These are phyloP conservation scores for Podila epicladia DNA, from an alignment of 192 early-diverging fungal genomes.

Conservation along the genomic window DNA sequence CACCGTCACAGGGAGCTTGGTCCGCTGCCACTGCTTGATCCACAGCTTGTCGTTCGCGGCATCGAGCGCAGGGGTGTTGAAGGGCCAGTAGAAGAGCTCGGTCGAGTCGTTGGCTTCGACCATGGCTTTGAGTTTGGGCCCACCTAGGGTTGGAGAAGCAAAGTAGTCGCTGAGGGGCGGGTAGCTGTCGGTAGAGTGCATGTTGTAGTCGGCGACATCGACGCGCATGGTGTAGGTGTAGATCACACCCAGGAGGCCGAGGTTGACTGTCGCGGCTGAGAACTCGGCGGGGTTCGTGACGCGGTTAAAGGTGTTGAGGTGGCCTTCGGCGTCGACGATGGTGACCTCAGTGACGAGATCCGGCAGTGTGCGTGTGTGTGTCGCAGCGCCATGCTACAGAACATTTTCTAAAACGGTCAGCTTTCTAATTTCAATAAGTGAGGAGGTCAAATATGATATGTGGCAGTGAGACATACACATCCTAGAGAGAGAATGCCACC, in stretches of 20 bases:
- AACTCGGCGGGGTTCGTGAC: constrained; percentile 26
- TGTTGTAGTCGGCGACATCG: constrained; percentile 5
- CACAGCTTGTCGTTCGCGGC: constrained; percentile 21
- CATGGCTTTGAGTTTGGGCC: constrained; percentile 13
- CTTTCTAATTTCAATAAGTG: not conserved
- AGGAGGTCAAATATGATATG: not conserved
- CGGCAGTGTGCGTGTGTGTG: constrained; percentile 16
- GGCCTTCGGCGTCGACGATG: constrained; percentile 32
- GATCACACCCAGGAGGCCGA: constrained; percentile 45
- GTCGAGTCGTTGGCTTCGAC: constrained; percentile 9
- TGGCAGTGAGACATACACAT: constrained; percentile 2
- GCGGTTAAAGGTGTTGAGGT: constrained; percentile 19
- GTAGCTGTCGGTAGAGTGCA: constrained; percentile 7
- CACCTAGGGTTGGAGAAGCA: not conserved
- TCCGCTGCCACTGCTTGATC: constrained; percentile 32
- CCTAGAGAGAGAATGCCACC: constrained; percentile 8
- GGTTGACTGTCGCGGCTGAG: constrained; percentile 23
- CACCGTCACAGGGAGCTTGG: not conserved
- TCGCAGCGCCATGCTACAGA: constrained; percentile 25
- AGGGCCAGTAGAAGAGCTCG: constrained; percentile 51
- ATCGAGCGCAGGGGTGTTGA: constrained; percentile 3
- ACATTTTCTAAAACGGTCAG: not conserved
- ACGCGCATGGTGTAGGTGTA: constrained; percentile 36
- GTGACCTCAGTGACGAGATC: constrained; percentile 24
- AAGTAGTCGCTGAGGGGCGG: constrained; percentile 5